Base-by-base conservation (phyloP, 2,329 filamentous ascomycete species). In the Ceratocystis papillata region DNA sequence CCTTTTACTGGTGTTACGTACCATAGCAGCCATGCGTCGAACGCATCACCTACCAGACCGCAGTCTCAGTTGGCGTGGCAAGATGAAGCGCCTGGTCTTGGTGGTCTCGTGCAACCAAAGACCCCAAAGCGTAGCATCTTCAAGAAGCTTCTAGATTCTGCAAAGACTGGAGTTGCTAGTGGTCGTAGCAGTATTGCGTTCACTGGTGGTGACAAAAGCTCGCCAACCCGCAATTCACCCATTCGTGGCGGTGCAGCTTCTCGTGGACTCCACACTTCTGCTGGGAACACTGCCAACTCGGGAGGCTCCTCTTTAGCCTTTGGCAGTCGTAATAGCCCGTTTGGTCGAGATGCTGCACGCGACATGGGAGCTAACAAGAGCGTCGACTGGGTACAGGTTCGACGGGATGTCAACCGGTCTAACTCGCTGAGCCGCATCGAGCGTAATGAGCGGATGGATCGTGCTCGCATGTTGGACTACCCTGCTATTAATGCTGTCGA, bases 381-480 rank as follows among this genome's bases (percentile, higher is more conserved):
- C 1, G 82, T 89, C 15, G 93, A 97, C 74, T 99, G 94, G 92
- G 91, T 99, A n/a, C 92, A 97, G 74, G 91, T 97, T 25, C 87
- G 94, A 45, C 85, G 94, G 59, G 95, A 99, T 75, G 88, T 99
- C 60, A 97, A 99, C 75, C 84, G 94, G 45, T 96, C 93, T 2
- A 97, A 96, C 73, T 94, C 93, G 0, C 80, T 96, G 46, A 96
- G 92, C 75, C 87, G 86, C 68, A 94, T 93, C 70, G 94, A 99
- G 77, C 83, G 87, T 22, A 81, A 85, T 48, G 94, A 99, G 73
- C 81, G 93, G 65, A 87, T 84, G 55, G 93, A 99, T 71, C 84
- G 93, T 65, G 96, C 92, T 72, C 88, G 96, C 72, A 94, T 97
- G 89, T 85, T 96, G 78, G 92, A 96, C 70, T 86, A 95, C 69